Conservation (phyloP, 257 asterid genomes). For the Marsdenia floribunda region DNA sequence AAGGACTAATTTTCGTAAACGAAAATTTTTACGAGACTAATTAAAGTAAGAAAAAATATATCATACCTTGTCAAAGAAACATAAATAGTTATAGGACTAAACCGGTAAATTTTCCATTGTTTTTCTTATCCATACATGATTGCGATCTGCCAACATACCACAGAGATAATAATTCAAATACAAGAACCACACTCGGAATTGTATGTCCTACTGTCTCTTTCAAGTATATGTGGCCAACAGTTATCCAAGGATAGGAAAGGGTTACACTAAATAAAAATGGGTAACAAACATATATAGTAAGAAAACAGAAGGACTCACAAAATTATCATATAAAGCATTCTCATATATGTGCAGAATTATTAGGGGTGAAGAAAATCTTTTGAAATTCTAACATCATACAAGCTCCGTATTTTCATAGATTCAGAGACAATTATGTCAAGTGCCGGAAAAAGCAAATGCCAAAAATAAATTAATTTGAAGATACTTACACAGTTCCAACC, state of each 20-base stretch:
- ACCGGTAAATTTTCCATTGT: no score
- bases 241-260: neutral
- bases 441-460: no score
- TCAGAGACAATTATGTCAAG: no score
- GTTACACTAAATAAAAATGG: neutral
- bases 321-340: neutral
- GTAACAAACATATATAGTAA: no score
- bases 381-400: neutral
- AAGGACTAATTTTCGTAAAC: no score
- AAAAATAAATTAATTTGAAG: no score
- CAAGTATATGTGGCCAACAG: neutral
- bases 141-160: neutral
- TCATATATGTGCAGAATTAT: neutral
- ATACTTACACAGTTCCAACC: no score
- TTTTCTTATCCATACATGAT: neutral
- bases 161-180: neutral
- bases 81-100: no score
- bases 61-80: no score
- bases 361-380: neutral
- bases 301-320: neutral
- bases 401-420: neutral
- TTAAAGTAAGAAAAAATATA: no score
- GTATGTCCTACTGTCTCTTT: no score
- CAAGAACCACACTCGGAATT: neutral
- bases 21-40: no score